Evolutionary conservation across 2,329 filamentous ascomycete genomes (phyloP), one percentile per base, ranked within the genome.

Genomic region (Plectosphaerella plurivora): DNA sequence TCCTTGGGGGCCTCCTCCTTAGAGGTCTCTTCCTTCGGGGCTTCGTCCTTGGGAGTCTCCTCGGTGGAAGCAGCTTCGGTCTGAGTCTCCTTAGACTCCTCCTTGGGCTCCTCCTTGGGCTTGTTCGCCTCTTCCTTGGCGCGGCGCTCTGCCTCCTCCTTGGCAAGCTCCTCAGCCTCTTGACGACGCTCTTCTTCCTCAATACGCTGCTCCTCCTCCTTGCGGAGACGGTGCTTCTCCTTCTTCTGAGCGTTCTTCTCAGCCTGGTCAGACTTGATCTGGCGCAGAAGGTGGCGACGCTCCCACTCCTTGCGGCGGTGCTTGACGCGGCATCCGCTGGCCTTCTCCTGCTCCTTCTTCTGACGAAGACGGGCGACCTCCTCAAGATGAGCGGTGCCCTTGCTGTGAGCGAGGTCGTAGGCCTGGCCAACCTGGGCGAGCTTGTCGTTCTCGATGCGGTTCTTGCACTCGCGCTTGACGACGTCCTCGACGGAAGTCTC

Each of bases 371-470:
- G 74, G 20, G 71, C 67, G 2, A 79, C 73, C 56, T 76, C 75
- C 51, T 79, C 71, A 57, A 80, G 66, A 51, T 81, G 75, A 1
- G 71, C 68, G 47, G 75, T 72, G 2, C 78, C 81, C 63, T 84
- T 84, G 67, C 73, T 77, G 59, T 85, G 82, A 0, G 82, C 82
- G 6, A 84, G 60, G 58, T 85, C 81, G 54, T 85, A 84, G 0
- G 81, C 76, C 39, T 75, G 73, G 2, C 81, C 82, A 6, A 84
- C 77, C 39, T 80, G 76, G 1, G 78, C 74, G 2, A 85, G 69
- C 64, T 84, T 85, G 45, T 82, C 79, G 47, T 83, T 82, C 55
- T 80, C 75, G 25, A 65, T 64, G 12, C 78, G 73, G 2, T 65
- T 60, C 47, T 70, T 64, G 52, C 73, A 77, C 59, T 83, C 75